Conservation (phyloP, 2,329 filamentous ascomycete species). For the Penicillium freii region DNA sequence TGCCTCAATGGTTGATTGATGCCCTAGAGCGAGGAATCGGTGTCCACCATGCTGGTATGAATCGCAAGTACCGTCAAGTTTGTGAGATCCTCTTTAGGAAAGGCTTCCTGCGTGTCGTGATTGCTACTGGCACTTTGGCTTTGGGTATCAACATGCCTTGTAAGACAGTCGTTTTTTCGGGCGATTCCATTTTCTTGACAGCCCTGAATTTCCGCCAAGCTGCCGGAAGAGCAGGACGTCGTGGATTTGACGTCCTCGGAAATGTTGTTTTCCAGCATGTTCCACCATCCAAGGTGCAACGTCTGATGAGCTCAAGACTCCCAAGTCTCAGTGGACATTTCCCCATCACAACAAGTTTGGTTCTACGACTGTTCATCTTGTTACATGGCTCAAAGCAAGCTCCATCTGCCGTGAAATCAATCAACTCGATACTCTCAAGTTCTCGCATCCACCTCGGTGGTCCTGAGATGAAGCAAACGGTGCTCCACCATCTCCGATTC, state of each 20-base stretch:
- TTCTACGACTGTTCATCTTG: conserved; percentile 67
- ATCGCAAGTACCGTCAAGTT: conserved; percentile 68
- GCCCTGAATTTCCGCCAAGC: conserved; percentile 75
- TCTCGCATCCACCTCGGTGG: conserved; percentile 70
- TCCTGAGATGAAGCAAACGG: conserved; percentile 63
- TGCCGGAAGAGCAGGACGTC: conserved; percentile 72
- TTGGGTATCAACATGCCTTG: conserved; percentile 83
- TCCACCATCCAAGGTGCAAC: conserved; percentile 58
- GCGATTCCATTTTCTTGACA: conserved; percentile 70
- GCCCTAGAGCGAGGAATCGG: conserved; percentile 68
- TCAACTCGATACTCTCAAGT: conserved; percentile 68
- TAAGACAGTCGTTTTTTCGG: conserved; percentile 74
- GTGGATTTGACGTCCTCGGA: conserved; percentile 76
- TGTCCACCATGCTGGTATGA: conserved; percentile 78
- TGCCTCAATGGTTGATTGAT: conserved; percentile 51
- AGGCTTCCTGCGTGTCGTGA: conserved; percentile 67
- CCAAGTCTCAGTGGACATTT: conserved; percentile 77
- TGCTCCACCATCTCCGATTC: conserved; percentile 74
- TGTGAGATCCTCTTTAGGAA: conserved; percentile 52
- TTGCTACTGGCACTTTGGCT: conserved; percentile 73
- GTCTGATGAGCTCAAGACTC: conserved; percentile 69
- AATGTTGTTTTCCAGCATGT: conserved; percentile 77
- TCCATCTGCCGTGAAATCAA: conserved; percentile 59
- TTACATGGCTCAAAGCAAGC: conserved; percentile 65
- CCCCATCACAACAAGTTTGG: conserved; percentile 69